phyloP scores from a whole-genome alignment of 768 basidiomycete genomes.

The Guyanaporus albipodus region DNA sequence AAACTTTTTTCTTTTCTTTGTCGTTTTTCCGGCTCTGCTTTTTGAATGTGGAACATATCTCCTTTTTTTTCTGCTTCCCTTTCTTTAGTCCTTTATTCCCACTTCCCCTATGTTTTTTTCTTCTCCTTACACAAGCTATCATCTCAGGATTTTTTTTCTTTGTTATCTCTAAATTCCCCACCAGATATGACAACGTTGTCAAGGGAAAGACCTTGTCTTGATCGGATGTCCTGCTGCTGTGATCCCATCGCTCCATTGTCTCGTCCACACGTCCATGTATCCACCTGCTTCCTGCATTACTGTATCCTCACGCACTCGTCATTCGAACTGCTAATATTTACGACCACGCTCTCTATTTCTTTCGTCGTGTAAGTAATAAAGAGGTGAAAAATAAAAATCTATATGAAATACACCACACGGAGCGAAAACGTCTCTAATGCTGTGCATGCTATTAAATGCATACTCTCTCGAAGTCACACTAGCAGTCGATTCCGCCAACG shows the following conservation, averaged over 20 bases:
- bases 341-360: too few species aligned
- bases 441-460: too few species aligned
- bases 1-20: neutral
- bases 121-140: neutral
- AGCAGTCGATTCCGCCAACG: too few species aligned
- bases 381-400: too few species aligned
- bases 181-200: neutral
- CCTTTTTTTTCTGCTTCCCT: neutral
- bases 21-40: neutral
- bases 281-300: conserved; percentile 8
- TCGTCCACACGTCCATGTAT: conserved; percentile 18
- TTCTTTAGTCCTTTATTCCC: neutral
- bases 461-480: neutral
- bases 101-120: neutral
- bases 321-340: conserved; percentile 17
- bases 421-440: too few species aligned
- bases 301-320: conserved; percentile 22
- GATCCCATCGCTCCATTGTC: neutral
- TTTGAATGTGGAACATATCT: neutral
- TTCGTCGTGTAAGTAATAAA: neutral
- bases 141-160: neutral
- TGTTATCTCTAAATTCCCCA: conserved; percentile 10
- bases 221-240: conserved; percentile 2
- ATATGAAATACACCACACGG: conserved; percentile 11
- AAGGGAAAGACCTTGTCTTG: neutral